Conservation (phyloP, 331 rosid genomes). For the Cydonia oblonga region DNA sequence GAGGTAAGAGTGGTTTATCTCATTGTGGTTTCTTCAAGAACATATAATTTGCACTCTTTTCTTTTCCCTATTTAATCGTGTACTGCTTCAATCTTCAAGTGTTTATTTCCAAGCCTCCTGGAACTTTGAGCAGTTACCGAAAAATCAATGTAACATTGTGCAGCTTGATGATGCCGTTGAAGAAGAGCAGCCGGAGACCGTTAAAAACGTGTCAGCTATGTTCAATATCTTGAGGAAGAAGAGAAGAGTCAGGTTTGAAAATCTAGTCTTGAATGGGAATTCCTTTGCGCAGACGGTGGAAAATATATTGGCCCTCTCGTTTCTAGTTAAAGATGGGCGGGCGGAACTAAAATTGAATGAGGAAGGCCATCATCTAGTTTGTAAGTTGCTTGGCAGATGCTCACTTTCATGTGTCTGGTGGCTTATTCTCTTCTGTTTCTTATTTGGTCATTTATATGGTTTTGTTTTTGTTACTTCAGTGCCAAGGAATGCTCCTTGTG, state of each 20-base stretch:
- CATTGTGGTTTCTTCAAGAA: background rate
- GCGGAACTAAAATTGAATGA: conserved; percentile 52
- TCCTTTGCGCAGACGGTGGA: conserved; percentile 84
- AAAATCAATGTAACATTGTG: background rate
- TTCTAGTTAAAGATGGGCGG: conserved; percentile 81
- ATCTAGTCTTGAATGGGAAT: conserved; percentile 43
- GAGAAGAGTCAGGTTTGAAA: conserved; percentile 49
- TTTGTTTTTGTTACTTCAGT: conserved; percentile 32
- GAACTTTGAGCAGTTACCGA: background rate
- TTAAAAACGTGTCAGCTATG: conserved; percentile 68
- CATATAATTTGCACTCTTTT: too few species aligned
- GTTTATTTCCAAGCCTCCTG: too few species aligned
- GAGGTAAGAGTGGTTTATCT: conserved; percentile 33
- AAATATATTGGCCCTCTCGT: conserved; percentile 74
- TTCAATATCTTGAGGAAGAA: conserved; percentile 44
- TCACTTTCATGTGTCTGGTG: background rate
- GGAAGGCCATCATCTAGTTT: conserved; percentile 49
- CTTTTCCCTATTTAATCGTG: too few species aligned
- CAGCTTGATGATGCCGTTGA: conserved; percentile 41
- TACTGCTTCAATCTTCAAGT: too few species aligned
- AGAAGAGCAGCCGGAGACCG: conserved; percentile 54
- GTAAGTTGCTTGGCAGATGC: conserved; percentile 31
- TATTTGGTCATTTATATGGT: background rate
- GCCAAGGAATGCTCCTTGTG: conserved; percentile 73
- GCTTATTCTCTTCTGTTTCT: background rate